Base-by-base conservation (phyloP, 768 basidiomycete genomes). In the Asterophora lycoperdoides region DNA sequence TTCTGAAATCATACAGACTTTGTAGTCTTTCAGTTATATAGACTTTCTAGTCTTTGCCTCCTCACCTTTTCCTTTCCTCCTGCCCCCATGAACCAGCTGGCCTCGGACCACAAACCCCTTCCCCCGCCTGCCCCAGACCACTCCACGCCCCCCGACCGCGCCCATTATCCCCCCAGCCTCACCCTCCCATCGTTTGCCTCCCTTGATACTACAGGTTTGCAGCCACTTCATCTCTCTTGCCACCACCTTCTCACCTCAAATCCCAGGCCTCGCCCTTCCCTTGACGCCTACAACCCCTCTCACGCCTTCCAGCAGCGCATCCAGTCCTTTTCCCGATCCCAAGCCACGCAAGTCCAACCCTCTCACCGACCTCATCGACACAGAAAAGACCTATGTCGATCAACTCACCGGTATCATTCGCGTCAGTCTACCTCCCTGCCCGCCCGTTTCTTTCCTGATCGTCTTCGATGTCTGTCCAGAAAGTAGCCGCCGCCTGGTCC, bases 401-500 rank as follows among this genome's bases (percentile, higher is more conserved):
- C 79, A 90, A 55, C 71, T 99, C 32, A 85, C 92, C 9, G 85
- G 85, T 35, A 80, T 97, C 60, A 96, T 99, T 56, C 81, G 93
- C 62, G 95, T 93, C 64, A 49, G 90, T 62, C 23, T 35, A 18
- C 29, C 49, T 48, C 18, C 53, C 39, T 35, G 23, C 28, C 32
- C 37, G 46, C 30, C 41, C 45, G 51, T 35, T 33, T 32, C 30
- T 32, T 52, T 18, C 33, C 20, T 54, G 47, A 61, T 50, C 41
- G 11, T 48, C 49, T 41, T 23, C 23, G 23, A 23, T 26, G 55
- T 18, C 41, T 34, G 35, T 56, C 18, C 63, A 98, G 93, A 92
- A 89, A 81, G 89, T 96, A 4, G 96, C 96, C 8, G 85, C 86
- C n/a, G 96, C 96, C 41, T 99, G 96, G 96, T 96, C 94, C 8